phyloP scores from a whole-genome alignment of 148 eudicot genomes.

The Heliamphora exappendiculata region DNA sequence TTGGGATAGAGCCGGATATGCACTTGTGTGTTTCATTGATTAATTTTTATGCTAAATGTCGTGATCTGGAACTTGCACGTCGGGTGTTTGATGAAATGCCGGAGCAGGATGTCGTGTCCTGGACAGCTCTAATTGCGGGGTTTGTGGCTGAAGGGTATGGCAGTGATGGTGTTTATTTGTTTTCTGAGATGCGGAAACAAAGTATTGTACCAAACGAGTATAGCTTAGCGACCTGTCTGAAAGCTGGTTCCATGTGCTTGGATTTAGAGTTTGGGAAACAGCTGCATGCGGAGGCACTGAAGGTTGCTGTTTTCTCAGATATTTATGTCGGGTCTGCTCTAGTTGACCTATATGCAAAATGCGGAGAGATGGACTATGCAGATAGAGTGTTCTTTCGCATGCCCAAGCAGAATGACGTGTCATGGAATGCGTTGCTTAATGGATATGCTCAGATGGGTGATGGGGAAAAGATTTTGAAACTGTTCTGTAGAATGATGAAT shows the following conservation, averaged over 20 bases:
- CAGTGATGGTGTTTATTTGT: conserved; percentile 23
- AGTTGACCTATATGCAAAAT: conserved; percentile 39
- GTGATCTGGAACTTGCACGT: conserved; percentile 18
- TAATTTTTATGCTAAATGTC: conserved; percentile 38
- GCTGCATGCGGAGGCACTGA: conserved; percentile 33
- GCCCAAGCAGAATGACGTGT: conserved; percentile 35
- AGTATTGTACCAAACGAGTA: conserved; percentile 33
- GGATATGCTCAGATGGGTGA: conserved; percentile 38
- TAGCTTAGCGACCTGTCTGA: conserved; percentile 30
- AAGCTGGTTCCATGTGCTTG: conserved; percentile 25
- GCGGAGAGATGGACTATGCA: conserved; percentile 38
- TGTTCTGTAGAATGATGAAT: conserved; percentile 28
- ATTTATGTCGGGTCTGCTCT: conserved; percentile 37
- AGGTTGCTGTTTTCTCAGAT: conserved; percentile 23
- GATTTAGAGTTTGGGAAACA: conserved; percentile 36
- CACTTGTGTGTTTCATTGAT: conserved; percentile 44
- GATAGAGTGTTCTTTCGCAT: conserved; percentile 24
- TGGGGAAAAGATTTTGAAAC: conserved; percentile 22
- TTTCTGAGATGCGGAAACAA: conserved; percentile 34
- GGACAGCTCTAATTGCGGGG: conserved; percentile 43
- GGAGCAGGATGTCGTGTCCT: conserved; percentile 35
- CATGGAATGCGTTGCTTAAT: conserved; percentile 43
- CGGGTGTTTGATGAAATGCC: conserved; percentile 36
- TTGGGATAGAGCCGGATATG: conserved; percentile 28
- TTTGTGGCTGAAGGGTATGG: conserved; percentile 30